Base-by-base conservation (phyloP, 2,329 filamentous ascomycete species). In the Davidsoniella eucalypti region DNA sequence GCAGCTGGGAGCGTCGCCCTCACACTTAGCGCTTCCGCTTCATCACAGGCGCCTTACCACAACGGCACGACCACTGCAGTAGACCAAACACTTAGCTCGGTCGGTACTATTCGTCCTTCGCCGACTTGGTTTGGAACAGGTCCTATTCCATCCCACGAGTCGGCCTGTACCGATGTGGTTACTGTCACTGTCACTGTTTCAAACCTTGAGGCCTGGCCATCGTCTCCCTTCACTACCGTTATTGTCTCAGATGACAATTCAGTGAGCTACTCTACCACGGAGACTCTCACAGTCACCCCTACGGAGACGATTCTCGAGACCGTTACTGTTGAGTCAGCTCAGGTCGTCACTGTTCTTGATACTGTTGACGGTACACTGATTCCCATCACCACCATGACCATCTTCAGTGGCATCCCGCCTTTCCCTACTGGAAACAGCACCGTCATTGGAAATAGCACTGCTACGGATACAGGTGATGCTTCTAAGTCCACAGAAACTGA, bases 121-220 rank as follows among this genome's bases (percentile, higher is more conserved):
- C 43, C 47, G 16, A 43, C 47, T 25, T 18, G 36, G 21, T 29
- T 40, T 8, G 41, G 40, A 12, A 56, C 53, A 38, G 48, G 49
- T 12, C 39, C 37, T 23, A 29, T 23, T 14, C 21, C 44, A 5
- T 4, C 33, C 16, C 21, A 18, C 18, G 41, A 50, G 23, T 21
- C 23, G 7, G 25, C 12, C 12, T 50, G 40, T 8, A 50, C 41
- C 12, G 40, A 33, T 25, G 37, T 45, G 2, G 38, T 51, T 5
- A 53, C 52, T 17, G 33, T 50, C 5, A 53, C 52, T 4, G 51
- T 51, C 25, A 58, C 56, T 17, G 23, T 33, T 10, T 33, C 29
- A 49, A 29, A 55, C 54, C 12, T 29, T 53, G 25, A 55, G 39
- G 1, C 14, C 25, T 21, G 37, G 42, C 9, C 29, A 9, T 25